These are phyloP conservation scores for Calamus simplicifolius DNA, from an alignment of 176 grass and related monocot genomes.

Conservation along the genomic window DNA sequence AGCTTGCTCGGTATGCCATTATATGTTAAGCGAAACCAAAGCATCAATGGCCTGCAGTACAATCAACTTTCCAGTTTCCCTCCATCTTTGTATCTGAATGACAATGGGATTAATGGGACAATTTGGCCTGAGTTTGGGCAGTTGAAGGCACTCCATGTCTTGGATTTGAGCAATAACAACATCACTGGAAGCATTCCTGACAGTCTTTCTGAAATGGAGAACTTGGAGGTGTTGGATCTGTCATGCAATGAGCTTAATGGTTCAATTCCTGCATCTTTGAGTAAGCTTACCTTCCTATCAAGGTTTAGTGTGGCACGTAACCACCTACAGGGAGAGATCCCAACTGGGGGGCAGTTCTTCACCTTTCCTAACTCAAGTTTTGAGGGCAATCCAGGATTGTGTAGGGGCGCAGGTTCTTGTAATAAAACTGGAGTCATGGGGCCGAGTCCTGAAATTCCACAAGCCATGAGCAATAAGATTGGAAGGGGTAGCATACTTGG, in stretches of 20 bases:
- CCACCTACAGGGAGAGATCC: slow-evolving; percentile 56
- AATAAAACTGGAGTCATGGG: slow-evolving; percentile 31
- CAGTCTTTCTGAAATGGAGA: slow-evolving; percentile 65
- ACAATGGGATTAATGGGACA: slow-evolving; percentile 62
- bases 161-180: slow-evolving; percentile 81
- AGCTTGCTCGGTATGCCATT: slow-evolving; percentile 54
- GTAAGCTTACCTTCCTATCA: slow-evolving; percentile 77
- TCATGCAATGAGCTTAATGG: slow-evolving; percentile 81
- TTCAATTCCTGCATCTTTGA: slow-evolving; percentile 62
- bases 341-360: slow-evolving; percentile 71
- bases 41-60: slow-evolving; percentile 65
- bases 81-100: slow-evolving; percentile 65
- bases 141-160: slow-evolving; percentile 74
- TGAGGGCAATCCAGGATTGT: slow-evolving; percentile 76
- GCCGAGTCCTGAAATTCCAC: slow-evolving; percentile 8
- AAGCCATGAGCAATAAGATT: slow-evolving; percentile 24
- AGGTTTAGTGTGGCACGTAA: slow-evolving; percentile 94
- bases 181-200: slow-evolving; percentile 70
- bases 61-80: slow-evolving; percentile 94
- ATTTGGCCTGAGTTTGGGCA: slow-evolving; percentile 81
- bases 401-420: slow-evolving; percentile 38
- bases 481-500: slow-evolving; percentile 65
- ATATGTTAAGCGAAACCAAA: slow-evolving; percentile 85
- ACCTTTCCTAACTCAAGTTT: slow-evolving; percentile 91
- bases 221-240: slow-evolving; percentile 85